phyloP scores from a whole-genome alignment of 2,329 filamentous ascomycete species.

The Pseudogymnoascus verrucosus region DNA sequence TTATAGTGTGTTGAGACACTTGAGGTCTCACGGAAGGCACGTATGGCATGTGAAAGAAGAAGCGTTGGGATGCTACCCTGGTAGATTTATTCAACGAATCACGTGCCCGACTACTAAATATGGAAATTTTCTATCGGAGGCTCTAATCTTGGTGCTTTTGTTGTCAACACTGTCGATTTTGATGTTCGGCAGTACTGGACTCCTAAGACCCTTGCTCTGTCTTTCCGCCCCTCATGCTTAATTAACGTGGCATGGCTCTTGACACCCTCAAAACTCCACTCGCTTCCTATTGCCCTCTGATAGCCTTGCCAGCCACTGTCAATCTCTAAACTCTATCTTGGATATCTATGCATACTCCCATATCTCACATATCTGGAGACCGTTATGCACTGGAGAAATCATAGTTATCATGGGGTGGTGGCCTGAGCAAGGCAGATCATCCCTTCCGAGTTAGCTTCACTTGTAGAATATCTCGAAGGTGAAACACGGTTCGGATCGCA shows the following conservation, averaged over 20 bases:
- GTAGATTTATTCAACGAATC: not conserved
- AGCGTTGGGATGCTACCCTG: slow-evolving; percentile 4
- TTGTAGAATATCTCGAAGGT: not conserved
- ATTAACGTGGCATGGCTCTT: slow-evolving; percentile 5
- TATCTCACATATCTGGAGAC: not conserved
- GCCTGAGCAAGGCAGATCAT: not conserved
- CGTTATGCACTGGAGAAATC: not conserved
- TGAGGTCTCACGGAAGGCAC: not conserved
- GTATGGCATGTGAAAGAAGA: slow-evolving; percentile 3
- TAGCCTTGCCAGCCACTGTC: not conserved
- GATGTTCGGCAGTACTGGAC: not conserved
- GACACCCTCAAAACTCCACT: slow-evolving; percentile 2
- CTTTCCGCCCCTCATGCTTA: not conserved
- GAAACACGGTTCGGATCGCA: not conserved
- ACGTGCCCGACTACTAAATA: not conserved
- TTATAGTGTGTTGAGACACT: not conserved
- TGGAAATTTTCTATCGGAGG: not conserved
- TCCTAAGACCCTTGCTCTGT: slow-evolving; percentile 1
- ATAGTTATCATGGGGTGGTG: not conserved
- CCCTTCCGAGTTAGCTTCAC: not conserved
- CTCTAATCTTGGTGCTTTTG: not conserved
- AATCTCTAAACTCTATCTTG: not conserved
- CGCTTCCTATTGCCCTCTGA: not conserved
- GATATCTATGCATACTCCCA: not conserved
- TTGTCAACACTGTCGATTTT: not conserved